These are phyloP conservation scores for Verticillium klebahnii DNA, from an alignment of 2,329 filamentous ascomycete species.

Conservation along the genomic window DNA sequence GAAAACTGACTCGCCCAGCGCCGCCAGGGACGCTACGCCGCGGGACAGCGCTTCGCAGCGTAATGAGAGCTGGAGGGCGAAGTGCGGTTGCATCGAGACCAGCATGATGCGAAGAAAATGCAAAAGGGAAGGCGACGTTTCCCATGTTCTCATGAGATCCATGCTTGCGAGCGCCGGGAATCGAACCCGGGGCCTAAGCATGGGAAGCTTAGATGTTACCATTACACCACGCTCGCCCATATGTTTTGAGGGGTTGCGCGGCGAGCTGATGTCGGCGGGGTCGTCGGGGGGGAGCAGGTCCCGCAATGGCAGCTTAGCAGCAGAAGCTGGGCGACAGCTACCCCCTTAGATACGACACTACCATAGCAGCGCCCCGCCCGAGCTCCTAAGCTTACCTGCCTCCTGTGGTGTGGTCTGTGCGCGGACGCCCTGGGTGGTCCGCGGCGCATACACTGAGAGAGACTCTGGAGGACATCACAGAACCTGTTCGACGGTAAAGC, in stretches of 20 bases:
- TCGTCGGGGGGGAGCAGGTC: neutral
- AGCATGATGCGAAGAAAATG: neutral
- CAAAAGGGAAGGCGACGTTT: neutral
- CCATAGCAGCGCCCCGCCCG: neutral
- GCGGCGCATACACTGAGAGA: too few species aligned
- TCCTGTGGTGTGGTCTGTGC: too few species aligned
- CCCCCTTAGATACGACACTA: neutral
- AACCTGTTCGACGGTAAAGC: too few species aligned
- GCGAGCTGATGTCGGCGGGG: neutral
- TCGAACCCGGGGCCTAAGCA: conserved; percentile 15
- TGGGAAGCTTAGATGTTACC: conserved; percentile 16
- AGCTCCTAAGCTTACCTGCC: too few species aligned
- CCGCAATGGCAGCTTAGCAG: too few species aligned
- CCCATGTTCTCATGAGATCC: neutral
- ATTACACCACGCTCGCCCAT: conserved; percentile 10
- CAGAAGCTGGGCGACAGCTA: too few species aligned
- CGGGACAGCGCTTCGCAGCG: neutral
- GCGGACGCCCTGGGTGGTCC: too few species aligned
- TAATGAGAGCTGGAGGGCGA: too few species aligned
- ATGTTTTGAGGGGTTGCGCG: neutral
- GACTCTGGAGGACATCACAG: too few species aligned
- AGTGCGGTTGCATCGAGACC: neutral
- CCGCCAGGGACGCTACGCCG: neutral
- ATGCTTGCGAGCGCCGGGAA: conserved; percentile 12
- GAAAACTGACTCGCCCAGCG: neutral